These are phyloP conservation scores for Pichia sp. DNA, from an alignment of 1,139 yeast genomes.

Conservation along the genomic window DNA sequence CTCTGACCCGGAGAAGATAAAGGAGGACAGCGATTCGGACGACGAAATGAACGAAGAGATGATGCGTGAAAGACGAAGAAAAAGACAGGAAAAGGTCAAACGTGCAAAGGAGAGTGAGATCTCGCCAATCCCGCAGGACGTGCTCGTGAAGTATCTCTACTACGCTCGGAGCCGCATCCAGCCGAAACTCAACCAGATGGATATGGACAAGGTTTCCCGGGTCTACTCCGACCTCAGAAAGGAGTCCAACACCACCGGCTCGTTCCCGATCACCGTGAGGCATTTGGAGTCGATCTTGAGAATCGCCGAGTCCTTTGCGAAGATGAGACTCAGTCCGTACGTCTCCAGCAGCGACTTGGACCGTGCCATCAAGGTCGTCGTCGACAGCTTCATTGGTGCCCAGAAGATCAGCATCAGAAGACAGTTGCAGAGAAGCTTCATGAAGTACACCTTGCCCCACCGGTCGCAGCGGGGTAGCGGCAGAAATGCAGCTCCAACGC, in stretches of 20 bases:
- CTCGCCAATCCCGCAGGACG: slow-evolving; percentile 80
- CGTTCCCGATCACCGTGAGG: slow-evolving; percentile 97
- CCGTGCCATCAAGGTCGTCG: slow-evolving; percentile 85
- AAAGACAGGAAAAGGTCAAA: slow-evolving; percentile 41
- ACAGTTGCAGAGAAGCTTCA: slow-evolving; percentile 80
- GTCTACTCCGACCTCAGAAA: slow-evolving; percentile 92
- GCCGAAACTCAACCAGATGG: slow-evolving; percentile 88
- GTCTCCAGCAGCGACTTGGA: slow-evolving; percentile 84
- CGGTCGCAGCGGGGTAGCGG: slow-evolving; percentile 4
- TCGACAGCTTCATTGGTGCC: slow-evolving; percentile 91
- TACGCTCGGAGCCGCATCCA: slow-evolving; percentile 76
- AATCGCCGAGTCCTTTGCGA: slow-evolving; percentile 90
- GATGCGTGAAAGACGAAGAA: slow-evolving; percentile 38
- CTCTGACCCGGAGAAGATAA: slow-evolving; percentile 18
- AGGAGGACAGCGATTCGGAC: slow-evolving; percentile 17
- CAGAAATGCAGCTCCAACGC: background rate
- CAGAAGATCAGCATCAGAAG: slow-evolving; percentile 89
- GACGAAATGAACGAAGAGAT: slow-evolving; percentile 24
- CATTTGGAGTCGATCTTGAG: slow-evolving; percentile 93
- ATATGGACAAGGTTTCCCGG: slow-evolving; percentile 85
- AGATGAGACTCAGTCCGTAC: slow-evolving; percentile 90
- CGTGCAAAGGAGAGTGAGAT: slow-evolving; percentile 64
- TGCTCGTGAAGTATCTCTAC: slow-evolving; percentile 80
- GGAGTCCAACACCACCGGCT: slow-evolving; percentile 87
- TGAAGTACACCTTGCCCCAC: slow-evolving; percentile 70